Percentiles rank a stretch among this genome's conserved stretches.
Conservation (phyloP, 2,329 filamentous ascomycete genomes). For the Cadophora malorum region DNA sequence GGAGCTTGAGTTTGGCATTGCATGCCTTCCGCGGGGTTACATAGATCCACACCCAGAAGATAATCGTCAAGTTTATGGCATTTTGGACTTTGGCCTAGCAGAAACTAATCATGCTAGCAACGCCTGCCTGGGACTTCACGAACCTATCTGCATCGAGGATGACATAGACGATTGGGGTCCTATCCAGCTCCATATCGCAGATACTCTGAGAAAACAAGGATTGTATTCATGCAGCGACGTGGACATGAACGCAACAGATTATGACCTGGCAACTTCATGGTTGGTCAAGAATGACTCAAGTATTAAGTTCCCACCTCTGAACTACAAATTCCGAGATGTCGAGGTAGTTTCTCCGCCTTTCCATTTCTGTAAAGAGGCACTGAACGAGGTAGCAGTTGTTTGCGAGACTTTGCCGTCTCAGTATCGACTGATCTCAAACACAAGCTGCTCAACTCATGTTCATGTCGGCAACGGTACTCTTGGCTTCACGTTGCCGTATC, state of each 20-base stretch:
- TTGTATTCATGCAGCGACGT: background rate
- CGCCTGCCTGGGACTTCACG: background rate
- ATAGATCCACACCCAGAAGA: conserved; percentile 5
- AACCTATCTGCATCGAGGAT: background rate
- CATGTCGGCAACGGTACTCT: conserved; percentile 43
- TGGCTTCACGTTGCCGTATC: conserved; percentile 36
- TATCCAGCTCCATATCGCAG: background rate
- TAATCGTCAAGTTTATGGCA: background rate
- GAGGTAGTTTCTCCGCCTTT: conserved; percentile 36
- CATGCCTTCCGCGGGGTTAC: background rate
- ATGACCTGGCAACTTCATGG: background rate
- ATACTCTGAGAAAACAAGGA: background rate
- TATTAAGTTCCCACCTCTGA: conserved; percentile 6
- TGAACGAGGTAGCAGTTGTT: conserved; percentile 25
- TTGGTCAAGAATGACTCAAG: background rate
- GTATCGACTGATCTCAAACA: conserved; percentile 39
- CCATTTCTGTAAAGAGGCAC: conserved; percentile 21
- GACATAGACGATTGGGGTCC: background rate
- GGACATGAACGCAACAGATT: background rate
- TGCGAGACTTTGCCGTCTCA: conserved; percentile 26
- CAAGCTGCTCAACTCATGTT: conserved; percentile 42
- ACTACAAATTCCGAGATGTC: conserved; percentile 20
- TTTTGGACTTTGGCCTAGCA: background rate
- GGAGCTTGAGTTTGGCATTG: background rate
- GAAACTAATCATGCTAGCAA: background rate